Base-by-base conservation (phyloP, 805 yeast species). In the Yamadazyma akitaensis region DNA sequence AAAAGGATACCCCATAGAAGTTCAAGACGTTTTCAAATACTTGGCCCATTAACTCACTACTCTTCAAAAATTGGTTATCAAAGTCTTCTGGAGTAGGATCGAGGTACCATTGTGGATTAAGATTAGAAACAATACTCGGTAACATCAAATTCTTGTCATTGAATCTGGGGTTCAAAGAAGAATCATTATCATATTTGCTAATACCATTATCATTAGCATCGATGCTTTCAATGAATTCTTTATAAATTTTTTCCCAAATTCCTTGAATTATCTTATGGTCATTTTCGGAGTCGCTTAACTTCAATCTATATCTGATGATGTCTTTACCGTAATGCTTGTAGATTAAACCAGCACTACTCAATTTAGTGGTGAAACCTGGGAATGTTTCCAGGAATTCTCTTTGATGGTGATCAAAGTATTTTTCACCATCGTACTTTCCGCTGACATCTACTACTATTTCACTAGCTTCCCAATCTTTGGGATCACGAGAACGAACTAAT, bases 171-270 rank as follows among this genome's bases (percentile, higher is more conserved):
- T 75, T 79, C 40, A 75, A 78, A 21, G 71, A 72, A 14, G 21
- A 19, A 12, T 17, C 17, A 17, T 25, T 37, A 3, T 70, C 59
- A 59, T 81, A 88, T 57, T 86, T 84, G 61, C 77, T 77, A 52
- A 92, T 80, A 59, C 99, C 99, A 60, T 94, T 94, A 65, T 94
- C 99, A 61, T 91, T 88, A 47, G 97, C 99, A 67, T 91, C 99
- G 30, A 94, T 75, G 9, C 96, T 83, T 67, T 94, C 98, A 49
- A 94, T 73, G 58, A 94, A 89, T 52, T 85, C 92, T 48, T 79
- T 77, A 71, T 94, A 94, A n/a, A 92, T 73, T 63, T 86, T 87
- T 34, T 75, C 73, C 64, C 84, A 89, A 39, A 94, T 70, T 28
- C 82, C 65, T 17, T 84, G 85, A 33, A 88, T 67, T 4, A 41